phyloP scores from a whole-genome alignment of 148 eudicot species.

The Rhododendron henanense region DNA sequence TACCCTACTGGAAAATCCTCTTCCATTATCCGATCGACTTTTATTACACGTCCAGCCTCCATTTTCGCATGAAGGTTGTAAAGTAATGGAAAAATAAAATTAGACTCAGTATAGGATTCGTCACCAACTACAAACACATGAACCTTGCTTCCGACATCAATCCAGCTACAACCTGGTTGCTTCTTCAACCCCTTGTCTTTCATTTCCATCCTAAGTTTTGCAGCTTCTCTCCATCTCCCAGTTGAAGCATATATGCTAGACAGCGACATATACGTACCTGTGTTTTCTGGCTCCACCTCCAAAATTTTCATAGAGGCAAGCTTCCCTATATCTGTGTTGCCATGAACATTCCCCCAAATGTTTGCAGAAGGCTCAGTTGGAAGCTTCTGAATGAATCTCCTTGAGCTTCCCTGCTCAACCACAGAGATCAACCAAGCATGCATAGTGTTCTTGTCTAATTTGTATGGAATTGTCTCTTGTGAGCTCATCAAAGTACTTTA shows the following conservation, averaged over 20 bases:
- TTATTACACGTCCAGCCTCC: neutral
- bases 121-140: conserved; percentile 25
- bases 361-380: conserved; percentile 12
- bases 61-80: conserved; percentile 14
- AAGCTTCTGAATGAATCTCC: conserved; percentile 26
- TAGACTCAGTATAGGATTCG: conserved; percentile 8
- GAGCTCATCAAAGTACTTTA: conserved; percentile 27
- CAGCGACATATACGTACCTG: conserved; percentile 20
- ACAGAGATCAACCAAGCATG: conserved; percentile 35
- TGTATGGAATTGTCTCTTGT: conserved; percentile 18
- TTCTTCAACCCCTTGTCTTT: conserved; percentile 15
- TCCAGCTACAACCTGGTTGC: conserved; percentile 16
- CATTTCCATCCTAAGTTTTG: conserved; percentile 18
- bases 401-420: conserved; percentile 34
- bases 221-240: conserved; percentile 25
- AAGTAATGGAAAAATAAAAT: conserved; percentile 13
- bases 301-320: conserved; percentile 4
- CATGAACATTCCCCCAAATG: conserved; percentile 17
- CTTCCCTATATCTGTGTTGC: conserved; percentile 7
- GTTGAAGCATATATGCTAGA: conserved; percentile 19
- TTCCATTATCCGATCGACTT: neutral
- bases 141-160: conserved; percentile 18
- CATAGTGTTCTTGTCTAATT: conserved; percentile 30
- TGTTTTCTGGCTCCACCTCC: conserved; percentile 17
- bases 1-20: neutral